phyloP scores from a whole-genome alignment of 139 green algal genomes.

The Volvox reticuliferus region DNA sequence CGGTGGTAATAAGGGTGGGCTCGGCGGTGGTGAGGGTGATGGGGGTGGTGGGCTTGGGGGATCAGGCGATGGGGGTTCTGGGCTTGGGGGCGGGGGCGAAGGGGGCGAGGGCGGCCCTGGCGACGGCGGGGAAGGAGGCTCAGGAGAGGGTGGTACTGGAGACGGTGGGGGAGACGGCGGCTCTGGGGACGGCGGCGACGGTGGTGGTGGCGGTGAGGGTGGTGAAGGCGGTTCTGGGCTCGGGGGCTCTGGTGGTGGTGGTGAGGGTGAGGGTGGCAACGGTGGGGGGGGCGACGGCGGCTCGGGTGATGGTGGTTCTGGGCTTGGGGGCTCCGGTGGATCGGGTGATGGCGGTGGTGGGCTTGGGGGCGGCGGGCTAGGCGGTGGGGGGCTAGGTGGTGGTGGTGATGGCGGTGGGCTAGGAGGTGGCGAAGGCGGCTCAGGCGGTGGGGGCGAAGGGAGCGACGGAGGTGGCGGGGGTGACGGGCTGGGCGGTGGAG shows the following conservation, averaged over 20 bases:
- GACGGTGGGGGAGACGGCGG: background rate
- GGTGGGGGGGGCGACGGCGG: background rate
- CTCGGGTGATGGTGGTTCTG: background rate
- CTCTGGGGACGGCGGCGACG: background rate
- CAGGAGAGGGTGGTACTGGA: too few species aligned
- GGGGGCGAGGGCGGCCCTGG: background rate
- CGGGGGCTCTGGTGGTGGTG: background rate
- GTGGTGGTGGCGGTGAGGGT: background rate
- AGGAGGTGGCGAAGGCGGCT: background rate
- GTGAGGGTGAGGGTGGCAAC: background rate
- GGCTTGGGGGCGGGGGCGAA: background rate
- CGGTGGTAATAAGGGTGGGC: background rate
- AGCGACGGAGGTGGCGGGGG: background rate
- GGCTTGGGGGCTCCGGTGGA: background rate
- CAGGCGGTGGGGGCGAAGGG: background rate
- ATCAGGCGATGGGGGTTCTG: background rate
- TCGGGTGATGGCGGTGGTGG: constrained; percentile 1
- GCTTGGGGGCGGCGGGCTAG: background rate
- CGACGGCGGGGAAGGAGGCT: too few species aligned
- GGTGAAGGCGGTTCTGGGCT: background rate
- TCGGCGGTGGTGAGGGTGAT: background rate
- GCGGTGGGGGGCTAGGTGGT: background rate
- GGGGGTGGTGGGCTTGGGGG: background rate
- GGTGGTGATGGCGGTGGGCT: background rate
- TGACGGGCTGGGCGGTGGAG: background rate